Base-by-base conservation (phyloP, 441 rosid species). In the Jatropha multifida region DNA sequence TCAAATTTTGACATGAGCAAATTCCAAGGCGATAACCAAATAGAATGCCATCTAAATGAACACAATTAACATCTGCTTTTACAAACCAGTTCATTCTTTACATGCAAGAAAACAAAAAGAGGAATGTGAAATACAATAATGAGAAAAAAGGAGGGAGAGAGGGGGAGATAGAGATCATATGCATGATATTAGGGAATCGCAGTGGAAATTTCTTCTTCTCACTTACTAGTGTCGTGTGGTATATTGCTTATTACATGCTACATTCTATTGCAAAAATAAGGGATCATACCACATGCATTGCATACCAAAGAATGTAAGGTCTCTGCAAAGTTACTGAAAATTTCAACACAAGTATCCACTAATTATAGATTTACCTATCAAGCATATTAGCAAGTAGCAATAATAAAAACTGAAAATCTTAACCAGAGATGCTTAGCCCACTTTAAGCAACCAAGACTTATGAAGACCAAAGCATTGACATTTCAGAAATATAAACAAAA, bases 151-250 rank as follows among this genome's bases (percentile, higher is more conserved):
- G 38, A 0, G 40, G 52, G 20, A 1, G 12, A 9, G 18, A 13
- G 17, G 4, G 2, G 20, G 15, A 48, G 20, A 37, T 40, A 38
- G 4, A 32, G 32, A 32, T 32, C 32, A 32, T 32, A 32, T 32
- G 32, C 32, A 32, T 32, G 32, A 32, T 32, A 32, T 20, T 23
- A n/a, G 37, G 10, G 42, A 12, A 32, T 48, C 12, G 14, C 15
- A 18, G 40, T 55, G 73, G 64, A 55, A 20, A 17, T 38, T 70
- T 70, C 46, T 51, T 69, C 62, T 58, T 55, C 51, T 32, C 32
- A 32, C 32, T 32, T 32, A 32, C 32, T 32, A 32, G 32, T 32
- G 32, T 32, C 32, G 0, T 32, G 2, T 32, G 32, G 32, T 2
- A 32, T 32, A 32, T 20, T n/a, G 7, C 26, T 40, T 37, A 44